Conservation (phyloP, 2,329 filamentous ascomycete species). For the Trichoderma brevicompactum region DNA sequence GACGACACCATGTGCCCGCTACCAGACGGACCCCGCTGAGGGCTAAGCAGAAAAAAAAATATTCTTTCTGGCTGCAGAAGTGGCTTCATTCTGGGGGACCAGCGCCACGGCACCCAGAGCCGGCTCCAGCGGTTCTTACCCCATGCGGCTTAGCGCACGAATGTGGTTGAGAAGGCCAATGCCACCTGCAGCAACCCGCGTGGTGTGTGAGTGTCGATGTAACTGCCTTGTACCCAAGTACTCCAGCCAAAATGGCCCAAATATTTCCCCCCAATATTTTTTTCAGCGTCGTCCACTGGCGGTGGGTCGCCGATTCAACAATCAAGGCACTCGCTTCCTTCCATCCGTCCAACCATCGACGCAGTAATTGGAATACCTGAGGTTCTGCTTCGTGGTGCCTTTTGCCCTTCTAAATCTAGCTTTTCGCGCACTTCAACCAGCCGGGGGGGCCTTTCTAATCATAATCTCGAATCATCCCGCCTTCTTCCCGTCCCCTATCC, state of each 20-base stretch:
- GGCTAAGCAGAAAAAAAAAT: slow-evolving; percentile 16
- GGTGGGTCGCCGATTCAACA: slow-evolving; percentile 46
- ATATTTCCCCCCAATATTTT: slow-evolving; percentile 42
- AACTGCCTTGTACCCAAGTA: slow-evolving; percentile 23
- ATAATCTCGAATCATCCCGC: slow-evolving; percentile 29
- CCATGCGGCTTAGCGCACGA: slow-evolving; percentile 30
- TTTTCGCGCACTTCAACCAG: slow-evolving; percentile 5
- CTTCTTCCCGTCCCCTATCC: background rate
- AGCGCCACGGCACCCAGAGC: slow-evolving; percentile 25
- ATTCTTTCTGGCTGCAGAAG: slow-evolving; percentile 5
- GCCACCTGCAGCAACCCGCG: slow-evolving; percentile 29
- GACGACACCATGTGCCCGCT: slow-evolving; percentile 8
- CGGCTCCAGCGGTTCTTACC: slow-evolving; percentile 26
- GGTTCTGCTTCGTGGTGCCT: slow-evolving; percentile 1
- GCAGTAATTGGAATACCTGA: slow-evolving; percentile 10
- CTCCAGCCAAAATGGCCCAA: slow-evolving; percentile 30
- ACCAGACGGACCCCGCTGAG: background rate
- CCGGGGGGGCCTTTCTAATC: slow-evolving; percentile 28
- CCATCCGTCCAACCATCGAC: slow-evolving; percentile 34
- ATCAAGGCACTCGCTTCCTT: slow-evolving; percentile 36
- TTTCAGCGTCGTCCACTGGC: slow-evolving; percentile 37
- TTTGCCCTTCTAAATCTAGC: background rate
- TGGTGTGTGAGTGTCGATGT: slow-evolving; percentile 14
- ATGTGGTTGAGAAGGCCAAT: slow-evolving; percentile 36
- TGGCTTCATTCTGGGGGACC: slow-evolving; percentile 24